Base-by-base conservation (phyloP, 805 yeast genomes). In the Teunomyces kruisii region DNA sequence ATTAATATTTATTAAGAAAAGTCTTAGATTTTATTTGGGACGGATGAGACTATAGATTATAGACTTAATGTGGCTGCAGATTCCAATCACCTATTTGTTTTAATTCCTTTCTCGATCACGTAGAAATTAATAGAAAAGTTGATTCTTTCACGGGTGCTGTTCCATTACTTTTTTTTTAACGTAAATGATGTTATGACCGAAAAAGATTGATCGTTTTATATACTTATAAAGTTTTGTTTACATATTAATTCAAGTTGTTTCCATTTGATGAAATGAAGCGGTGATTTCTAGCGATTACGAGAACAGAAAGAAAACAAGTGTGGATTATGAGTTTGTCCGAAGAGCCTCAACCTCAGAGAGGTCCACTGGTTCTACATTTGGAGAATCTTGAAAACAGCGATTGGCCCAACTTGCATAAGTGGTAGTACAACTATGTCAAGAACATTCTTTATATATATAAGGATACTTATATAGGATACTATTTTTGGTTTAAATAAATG, bases 1-100 rank as follows among this genome's bases (percentile, higher is more conserved):
- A 24, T 24, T 36, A 22, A 32, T n/a, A 32, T 24, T 35, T 35
- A 19, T 35, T 35, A 19, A 12, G 38, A 35, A 13, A 22, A 35
- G n/a, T 12, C 28, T 35, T 35, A 22, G n/a, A 22, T 22, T 35
- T 19, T 12, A 12, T 17, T 35, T 17, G 28, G 12, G 38, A 22
- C 14, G 17, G 38, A 32, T 17, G 14, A 16, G 38, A 35, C 38
- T 12, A 16, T 35, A 35, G 16, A 35, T 35, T 35, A 35, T 35
- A 35, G 38, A 35, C 27, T 19, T 22, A 16, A 17, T 35, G 38
- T 13, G 27, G 26, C 13, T 19, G 17, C 26, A 22, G 15, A 9
- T 10, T 26, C 12, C 27, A 19, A 12, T 17, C 7, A n/a, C 19
- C 26, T 22, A 8, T 15, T 22, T 22, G 15, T 35, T 19, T 17